A percentile compares a stretch with the other conserved stretches of the same genome.
Conservation (phyloP, 2,329 filamentous ascomycete genomes). For the Rhinocladiella mackenziei region DNA sequence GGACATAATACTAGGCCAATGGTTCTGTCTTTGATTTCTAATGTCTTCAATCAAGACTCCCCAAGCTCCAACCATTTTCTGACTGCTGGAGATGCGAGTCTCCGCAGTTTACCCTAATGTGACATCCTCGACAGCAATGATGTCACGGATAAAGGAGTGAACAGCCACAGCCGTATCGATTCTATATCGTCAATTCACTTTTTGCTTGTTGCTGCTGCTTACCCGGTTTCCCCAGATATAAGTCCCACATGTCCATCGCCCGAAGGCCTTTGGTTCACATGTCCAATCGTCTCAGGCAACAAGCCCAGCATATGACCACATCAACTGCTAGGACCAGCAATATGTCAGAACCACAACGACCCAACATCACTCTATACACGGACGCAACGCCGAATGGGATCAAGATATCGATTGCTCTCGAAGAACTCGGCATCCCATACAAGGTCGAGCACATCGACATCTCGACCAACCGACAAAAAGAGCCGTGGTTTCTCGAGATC, state of each 20-base stretch:
- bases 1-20: no score
- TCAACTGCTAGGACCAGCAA: neutral
- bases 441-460: constrained; percentile 42
- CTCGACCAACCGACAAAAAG: constrained; percentile 70
- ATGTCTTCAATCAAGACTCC: no score
- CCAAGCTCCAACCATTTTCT: no score
- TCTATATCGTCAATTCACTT: no score
- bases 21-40: no score
- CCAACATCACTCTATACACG: constrained; percentile 73
- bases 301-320: constrained; percentile 11
- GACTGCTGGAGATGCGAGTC: no score
- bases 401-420: constrained; percentile 81
- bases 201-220: no score
- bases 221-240: neutral
- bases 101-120: no score
- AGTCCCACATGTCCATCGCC: no score
- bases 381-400: constrained; percentile 81
- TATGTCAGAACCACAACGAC: constrained; percentile 14
- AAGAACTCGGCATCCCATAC: constrained; percentile 64
- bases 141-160: neutral
- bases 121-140: neutral
- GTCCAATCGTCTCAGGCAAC: constrained; percentile 19
- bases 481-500: constrained; percentile 83
- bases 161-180: neutral
- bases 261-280: no score